A percentile compares a stretch with the other conserved stretches of the same genome.
Conservation (phyloP, 139 green algal species). For the Closterium sp. region DNA sequence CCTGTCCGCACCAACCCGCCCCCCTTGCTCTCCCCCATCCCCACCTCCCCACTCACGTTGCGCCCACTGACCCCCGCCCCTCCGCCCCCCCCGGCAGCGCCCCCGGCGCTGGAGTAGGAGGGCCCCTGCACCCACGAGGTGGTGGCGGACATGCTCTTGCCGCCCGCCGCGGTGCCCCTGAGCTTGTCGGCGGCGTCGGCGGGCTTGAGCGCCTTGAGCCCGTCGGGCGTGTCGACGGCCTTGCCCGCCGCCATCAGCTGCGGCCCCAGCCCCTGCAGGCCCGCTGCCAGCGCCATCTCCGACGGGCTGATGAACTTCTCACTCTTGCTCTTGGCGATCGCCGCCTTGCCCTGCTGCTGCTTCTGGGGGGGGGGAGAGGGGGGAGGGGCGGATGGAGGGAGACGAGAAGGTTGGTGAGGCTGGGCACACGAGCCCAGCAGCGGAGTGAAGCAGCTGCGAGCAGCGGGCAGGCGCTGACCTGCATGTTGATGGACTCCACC, state of each 20-base stretch:
- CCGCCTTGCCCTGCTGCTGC: background rate
- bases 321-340: background rate
- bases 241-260: background rate
- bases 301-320: background rate
- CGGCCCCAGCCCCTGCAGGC: background rate
- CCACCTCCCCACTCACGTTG: background rate
- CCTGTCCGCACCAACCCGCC: background rate
- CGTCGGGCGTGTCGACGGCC: background rate
- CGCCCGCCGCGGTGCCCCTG: no score
- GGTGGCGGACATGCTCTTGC: background rate
- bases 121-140: background rate
- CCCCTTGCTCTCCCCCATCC: background rate
- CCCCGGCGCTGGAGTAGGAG: background rate
- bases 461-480: background rate
- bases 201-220: background rate
- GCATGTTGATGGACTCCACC: slow-evolving; percentile 7
- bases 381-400: no score
- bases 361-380: background rate
- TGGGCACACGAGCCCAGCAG: no score
- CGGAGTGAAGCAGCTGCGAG: background rate
- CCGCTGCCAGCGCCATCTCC: background rate
- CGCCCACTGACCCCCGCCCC: background rate
- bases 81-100: background rate
- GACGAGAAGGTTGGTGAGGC: no score
- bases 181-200: background rate